These are phyloP conservation scores for Cinchona pubescens DNA, from an alignment of 257 asterid species.

Conservation along the genomic window DNA sequence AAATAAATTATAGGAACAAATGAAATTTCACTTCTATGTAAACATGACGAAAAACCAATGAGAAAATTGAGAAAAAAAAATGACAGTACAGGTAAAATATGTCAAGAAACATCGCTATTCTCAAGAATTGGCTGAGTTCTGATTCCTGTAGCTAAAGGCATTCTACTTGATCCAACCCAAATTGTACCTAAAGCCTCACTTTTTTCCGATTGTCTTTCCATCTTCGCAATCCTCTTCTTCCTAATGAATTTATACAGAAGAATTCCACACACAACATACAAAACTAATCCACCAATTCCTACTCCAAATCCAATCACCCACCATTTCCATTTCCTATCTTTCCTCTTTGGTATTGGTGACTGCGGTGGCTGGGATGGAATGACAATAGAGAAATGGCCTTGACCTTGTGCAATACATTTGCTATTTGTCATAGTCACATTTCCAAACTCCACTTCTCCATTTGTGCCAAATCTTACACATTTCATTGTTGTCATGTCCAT, in stretches of 20 bases:
- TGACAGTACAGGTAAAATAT: not conserved
- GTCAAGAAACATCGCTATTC: conserved; percentile 51
- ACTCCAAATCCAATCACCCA: conserved; percentile 57
- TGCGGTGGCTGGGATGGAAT: conserved; percentile 30
- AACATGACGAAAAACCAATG: not conserved
- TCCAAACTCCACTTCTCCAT: conserved; percentile 51
- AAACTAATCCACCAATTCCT: conserved; percentile 42
- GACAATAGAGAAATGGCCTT: conserved; percentile 69
- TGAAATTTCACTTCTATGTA: conserved; percentile 16
- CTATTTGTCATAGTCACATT: conserved; percentile 29
- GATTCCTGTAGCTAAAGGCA: conserved; percentile 72
- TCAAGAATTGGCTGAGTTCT: conserved; percentile 86
- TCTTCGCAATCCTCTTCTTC: conserved; percentile 31
- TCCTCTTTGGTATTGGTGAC: conserved; percentile 26
- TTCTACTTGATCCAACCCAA: conserved; percentile 79
- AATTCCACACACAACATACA: conserved; percentile 29
- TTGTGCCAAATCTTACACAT: conserved; percentile 52
- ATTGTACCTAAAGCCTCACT: conserved; percentile 55
- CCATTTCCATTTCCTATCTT: conserved; percentile 35
- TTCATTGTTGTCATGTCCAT: conserved; percentile 17
- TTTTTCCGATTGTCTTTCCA: conserved; percentile 65
- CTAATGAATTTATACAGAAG: conserved; percentile 25
- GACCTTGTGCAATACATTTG: conserved; percentile 40
- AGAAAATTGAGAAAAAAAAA: not conserved
- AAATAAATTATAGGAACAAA: conserved; percentile 8